Percentiles rank a stretch among this genome's conserved stretches.
phyloP scores from a whole-genome alignment of 164 flowering plant species.

The Sextonia rubra region DNA sequence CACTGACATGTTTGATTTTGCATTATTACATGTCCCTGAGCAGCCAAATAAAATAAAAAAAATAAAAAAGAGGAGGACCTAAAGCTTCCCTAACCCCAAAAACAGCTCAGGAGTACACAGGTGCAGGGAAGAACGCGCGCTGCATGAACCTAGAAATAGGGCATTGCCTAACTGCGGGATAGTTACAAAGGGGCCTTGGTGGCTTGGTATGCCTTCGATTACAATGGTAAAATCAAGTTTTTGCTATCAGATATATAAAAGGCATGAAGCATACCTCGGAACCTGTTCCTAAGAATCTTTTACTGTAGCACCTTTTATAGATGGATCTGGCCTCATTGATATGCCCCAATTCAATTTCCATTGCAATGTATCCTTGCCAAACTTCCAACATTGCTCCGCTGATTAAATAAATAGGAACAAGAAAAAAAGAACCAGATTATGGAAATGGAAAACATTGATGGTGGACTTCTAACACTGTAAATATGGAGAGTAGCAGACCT shows the following conservation, averaged over 20 bases:
- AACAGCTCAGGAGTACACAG: too few relatives aligned
- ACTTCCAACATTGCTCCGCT: constrained; percentile 78
- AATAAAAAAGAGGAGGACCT: too few relatives aligned
- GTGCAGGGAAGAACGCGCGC: too few relatives aligned
- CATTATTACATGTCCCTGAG: too few relatives aligned
- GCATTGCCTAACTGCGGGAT: too few relatives aligned
- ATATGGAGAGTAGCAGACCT: constrained; percentile 33
- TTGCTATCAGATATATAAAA: neutral
- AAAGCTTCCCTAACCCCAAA: too few relatives aligned
- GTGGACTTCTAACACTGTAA: neutral
- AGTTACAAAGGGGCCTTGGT: too few relatives aligned
- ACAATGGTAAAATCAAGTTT: neutral
- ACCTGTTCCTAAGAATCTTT: constrained; percentile 70
- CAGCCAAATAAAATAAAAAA: too few relatives aligned
- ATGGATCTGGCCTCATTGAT: constrained; percentile 75
- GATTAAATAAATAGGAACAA: constrained; percentile 2
- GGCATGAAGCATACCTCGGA: constrained; percentile 62
- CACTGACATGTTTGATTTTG: too few relatives aligned
- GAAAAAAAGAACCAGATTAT: constrained; percentile 2
- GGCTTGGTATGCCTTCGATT: too few relatives aligned
- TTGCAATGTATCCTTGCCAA: constrained; percentile 75
- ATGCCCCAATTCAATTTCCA: constrained; percentile 73
- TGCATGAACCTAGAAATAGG: too few relatives aligned
- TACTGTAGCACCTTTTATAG: constrained; percentile 84
- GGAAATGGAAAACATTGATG: neutral